Conservation (phyloP, 257 asterid genomes). For the Voacanga thouarsii region DNA sequence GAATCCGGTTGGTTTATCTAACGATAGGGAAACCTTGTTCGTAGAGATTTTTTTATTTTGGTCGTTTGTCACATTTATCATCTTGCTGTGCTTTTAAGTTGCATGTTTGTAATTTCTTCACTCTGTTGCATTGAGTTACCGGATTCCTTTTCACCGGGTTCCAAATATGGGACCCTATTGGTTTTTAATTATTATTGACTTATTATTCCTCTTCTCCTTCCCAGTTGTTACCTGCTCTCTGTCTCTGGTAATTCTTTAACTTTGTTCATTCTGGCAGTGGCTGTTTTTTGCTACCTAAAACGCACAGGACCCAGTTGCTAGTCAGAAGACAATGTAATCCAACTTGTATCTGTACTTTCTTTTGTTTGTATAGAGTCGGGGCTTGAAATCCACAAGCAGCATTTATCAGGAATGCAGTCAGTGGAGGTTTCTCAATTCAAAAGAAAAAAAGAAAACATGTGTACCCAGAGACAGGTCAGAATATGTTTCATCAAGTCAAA, state of each 20-base stretch:
- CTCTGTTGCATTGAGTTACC: slow-evolving; percentile 27
- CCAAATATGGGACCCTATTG: slow-evolving; percentile 9
- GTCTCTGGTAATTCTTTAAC: neutral
- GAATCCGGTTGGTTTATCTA: slow-evolving; percentile 48
- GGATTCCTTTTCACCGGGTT: slow-evolving; percentile 50
- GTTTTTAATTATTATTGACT: neutral
- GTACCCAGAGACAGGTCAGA: slow-evolving; percentile 22
- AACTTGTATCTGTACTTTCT: neutral
- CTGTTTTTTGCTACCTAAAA: neutral
- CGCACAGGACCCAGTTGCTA: neutral
- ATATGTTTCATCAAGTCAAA: slow-evolving; percentile 33
- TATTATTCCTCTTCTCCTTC: neutral
- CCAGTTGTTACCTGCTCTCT: neutral
- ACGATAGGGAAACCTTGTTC: slow-evolving; percentile 23
- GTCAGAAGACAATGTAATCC: slow-evolving; percentile 8
- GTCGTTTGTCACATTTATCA: slow-evolving; percentile 16
- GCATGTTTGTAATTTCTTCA: slow-evolving; percentile 32
- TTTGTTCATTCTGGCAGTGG: neutral
- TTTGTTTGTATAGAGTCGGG: neutral
- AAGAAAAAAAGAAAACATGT: slow-evolving; percentile 7
- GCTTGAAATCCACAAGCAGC: neutral
- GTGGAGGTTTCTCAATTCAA: neutral
- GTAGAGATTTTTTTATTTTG: slow-evolving; percentile 21
- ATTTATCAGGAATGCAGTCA: neutral
- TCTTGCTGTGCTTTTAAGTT: slow-evolving; percentile 25